phyloP scores from a whole-genome alignment of 2,329 filamentous ascomycete genomes.

The Alternaria triticina region DNA sequence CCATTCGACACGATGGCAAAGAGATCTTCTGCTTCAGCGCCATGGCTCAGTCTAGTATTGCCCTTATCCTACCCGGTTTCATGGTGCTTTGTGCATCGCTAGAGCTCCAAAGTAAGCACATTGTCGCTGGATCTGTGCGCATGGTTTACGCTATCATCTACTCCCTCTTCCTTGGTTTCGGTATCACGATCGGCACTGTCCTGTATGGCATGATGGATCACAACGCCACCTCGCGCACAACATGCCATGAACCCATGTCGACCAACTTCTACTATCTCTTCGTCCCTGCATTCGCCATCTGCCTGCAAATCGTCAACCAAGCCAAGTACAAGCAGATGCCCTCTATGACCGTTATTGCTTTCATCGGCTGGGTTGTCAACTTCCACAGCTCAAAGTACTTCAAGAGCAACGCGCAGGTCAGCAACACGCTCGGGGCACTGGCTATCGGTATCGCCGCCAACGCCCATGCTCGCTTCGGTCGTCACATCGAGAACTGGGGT shows the following conservation, averaged over 20 bases:
- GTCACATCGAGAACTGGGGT: constrained; percentile 62
- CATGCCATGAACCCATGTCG: constrained; percentile 55
- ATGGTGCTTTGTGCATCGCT: constrained; percentile 58
- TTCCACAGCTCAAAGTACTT: constrained; percentile 74
- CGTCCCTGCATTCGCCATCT: constrained; percentile 75
- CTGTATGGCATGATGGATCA: constrained; percentile 57
- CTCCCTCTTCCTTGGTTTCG: constrained; percentile 59
- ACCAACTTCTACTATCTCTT: constrained; percentile 70
- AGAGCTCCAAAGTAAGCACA: constrained; percentile 56
- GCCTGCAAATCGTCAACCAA: constrained; percentile 79
- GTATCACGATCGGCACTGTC: constrained; percentile 59
- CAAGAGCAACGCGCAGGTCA: constrained; percentile 73
- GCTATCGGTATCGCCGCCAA: constrained; percentile 80
- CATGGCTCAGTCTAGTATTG: constrained; percentile 58
- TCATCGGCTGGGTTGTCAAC: constrained; percentile 77
- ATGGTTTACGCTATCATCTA: constrained; percentile 62
- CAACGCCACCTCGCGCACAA: constrained; percentile 54
- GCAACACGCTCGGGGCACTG: constrained; percentile 78
- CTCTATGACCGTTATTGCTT: constrained; percentile 75
- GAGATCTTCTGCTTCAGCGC: constrained; percentile 59
- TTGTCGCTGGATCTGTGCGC: constrained; percentile 58
- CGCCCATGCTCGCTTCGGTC: constrained; percentile 73
- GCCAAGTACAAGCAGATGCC: constrained; percentile 80
- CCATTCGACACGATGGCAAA: constrained; percentile 49
- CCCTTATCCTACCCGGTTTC: constrained; percentile 59